Evolutionary conservation across 768 basidiomycete species (phyloP).

Genomic region (Gymnopilus dilepis): DNA sequence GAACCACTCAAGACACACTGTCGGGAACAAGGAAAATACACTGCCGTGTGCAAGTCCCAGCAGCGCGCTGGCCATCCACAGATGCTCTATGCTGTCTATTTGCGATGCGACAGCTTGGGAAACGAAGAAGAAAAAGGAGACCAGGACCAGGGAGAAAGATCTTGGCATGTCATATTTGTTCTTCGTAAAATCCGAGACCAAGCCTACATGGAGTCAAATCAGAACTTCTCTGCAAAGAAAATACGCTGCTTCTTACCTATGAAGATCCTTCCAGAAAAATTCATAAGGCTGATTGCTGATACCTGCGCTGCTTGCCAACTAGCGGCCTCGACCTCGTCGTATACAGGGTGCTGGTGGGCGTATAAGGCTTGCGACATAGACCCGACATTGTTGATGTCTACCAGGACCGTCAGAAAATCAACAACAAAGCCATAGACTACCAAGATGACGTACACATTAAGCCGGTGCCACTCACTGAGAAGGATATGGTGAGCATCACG

Average conservation of each 20-base stretch:
- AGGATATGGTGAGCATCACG: constrained; percentile 7
- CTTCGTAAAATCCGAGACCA: constrained; percentile 71
- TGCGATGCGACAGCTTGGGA: constrained; percentile 69
- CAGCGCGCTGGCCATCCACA: constrained; percentile 65
- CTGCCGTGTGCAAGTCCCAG: constrained; percentile 77
- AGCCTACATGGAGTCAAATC: constrained; percentile 43
- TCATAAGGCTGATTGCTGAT: constrained; percentile 80
- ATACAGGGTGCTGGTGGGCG: constrained; percentile 60
- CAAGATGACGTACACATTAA: constrained; percentile 71
- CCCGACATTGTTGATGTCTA: constrained; percentile 89
- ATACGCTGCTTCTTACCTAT: constrained; percentile 54
- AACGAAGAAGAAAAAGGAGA: constrained; percentile 69
- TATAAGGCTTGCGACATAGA: constrained; percentile 70
- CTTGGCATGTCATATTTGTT: constrained; percentile 63
- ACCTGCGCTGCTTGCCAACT: constrained; percentile 87
- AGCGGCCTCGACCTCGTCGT: constrained; percentile 70
- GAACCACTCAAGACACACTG: constrained; percentile 89
- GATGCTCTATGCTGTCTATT: constrained; percentile 58
- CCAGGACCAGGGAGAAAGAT: constrained; percentile 70
- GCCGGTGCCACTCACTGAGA: constrained; percentile 73
- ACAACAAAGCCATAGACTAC: constrained; percentile 32
- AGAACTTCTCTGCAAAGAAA: neutral
- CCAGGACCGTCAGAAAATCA: neutral
- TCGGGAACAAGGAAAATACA: constrained; percentile 72
- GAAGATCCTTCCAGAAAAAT: constrained; percentile 77